Percentiles rank a stretch among this genome's conserved stretches.
Evolutionary conservation across 106 monocot species (phyloP).

Genomic region (Alisma plantagoaquatica): DNA sequence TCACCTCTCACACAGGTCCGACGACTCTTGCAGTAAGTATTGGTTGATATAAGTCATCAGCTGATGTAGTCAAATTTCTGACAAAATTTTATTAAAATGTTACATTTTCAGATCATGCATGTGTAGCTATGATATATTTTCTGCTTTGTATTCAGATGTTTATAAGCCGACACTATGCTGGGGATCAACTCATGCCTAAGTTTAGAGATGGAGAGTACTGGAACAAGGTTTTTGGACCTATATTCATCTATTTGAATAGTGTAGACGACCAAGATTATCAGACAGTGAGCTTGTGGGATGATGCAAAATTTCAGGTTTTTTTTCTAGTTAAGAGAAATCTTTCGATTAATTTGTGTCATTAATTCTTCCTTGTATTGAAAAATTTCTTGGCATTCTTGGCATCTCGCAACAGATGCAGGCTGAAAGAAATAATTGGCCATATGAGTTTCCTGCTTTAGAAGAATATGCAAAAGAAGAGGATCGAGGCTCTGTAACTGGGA

Average conservation of each 20-base stretch:
- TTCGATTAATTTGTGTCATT: neutral
- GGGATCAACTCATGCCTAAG: neutral
- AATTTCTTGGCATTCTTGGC: no score
- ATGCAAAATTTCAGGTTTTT: neutral
- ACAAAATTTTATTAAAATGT: no score
- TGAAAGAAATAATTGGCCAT: neutral
- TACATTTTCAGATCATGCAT: no score
- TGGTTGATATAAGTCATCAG: neutral
- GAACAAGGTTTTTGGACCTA: constrained; percentile 1
- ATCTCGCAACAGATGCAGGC: neutral
- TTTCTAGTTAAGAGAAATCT: neutral
- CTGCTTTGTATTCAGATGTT: neutral
- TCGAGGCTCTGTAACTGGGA: neutral
- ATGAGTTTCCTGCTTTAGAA: neutral
- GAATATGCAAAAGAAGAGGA: neutral
- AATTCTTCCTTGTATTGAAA: neutral
- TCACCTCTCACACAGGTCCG: constrained; percentile 2
- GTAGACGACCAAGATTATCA: neutral
- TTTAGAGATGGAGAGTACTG: constrained; percentile 1
- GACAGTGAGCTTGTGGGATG: neutral
- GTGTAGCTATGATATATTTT: no score
- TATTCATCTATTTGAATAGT: neutral
- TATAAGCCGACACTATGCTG: neutral
- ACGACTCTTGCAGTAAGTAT: constrained; percentile 3
- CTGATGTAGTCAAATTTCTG: no score